Evolutionary conservation across 345 rosid genomes (phyloP), one percentile per base, ranked within the genome.

Genomic region (Microthlaspi erraticum): DNA sequence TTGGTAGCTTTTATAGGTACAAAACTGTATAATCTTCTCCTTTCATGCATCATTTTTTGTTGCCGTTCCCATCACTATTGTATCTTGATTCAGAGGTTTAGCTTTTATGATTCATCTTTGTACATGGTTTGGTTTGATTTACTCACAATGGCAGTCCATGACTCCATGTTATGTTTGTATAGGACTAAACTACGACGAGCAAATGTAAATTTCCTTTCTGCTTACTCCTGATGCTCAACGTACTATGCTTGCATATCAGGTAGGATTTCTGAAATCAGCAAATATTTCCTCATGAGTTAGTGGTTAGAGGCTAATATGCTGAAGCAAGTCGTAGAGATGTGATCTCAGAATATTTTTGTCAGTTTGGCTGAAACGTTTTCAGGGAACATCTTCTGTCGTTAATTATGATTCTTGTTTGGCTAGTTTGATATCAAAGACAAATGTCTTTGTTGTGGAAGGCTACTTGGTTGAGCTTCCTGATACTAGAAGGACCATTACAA

Each of bases 181-280:
- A 88, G 97, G 83, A 67, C 89, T 67, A 93, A 93, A 79, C 74
- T 93, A 71, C 74, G 53, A 10, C 84, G 91, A 66, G 98, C 96
- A 56, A 86, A 91, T 77, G 93, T 91, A 61, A 81, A 82, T 76
- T 93, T 91, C 80, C 89, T 90, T 57, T 93, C 98, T 64, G 83
- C 80, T 32, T 88, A 89, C 98, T 66, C 91, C 95, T 48, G 97
- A 91, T 81, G 98, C 98, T 41, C 97, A 93, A 56, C 88, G 97
- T 69, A 84, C 98, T 16, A 93, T 93, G 98, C 98, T 93, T 81
- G 87, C 97, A 0, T 91, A 93, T 79, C 96, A 82, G 93, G 97
- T 93, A 52, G 7, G 42, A 20, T 51, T 66, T 51, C 19, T 12
- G 5, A 38, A 31, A 3, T 4, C n/a, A 5, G n/a, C 9, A 29